A percentile compares a stretch with the other conserved stretches of the same genome.
Evolutionary conservation across 106 monocot genomes (phyloP).

Genomic region (Triglochin maritima): DNA sequence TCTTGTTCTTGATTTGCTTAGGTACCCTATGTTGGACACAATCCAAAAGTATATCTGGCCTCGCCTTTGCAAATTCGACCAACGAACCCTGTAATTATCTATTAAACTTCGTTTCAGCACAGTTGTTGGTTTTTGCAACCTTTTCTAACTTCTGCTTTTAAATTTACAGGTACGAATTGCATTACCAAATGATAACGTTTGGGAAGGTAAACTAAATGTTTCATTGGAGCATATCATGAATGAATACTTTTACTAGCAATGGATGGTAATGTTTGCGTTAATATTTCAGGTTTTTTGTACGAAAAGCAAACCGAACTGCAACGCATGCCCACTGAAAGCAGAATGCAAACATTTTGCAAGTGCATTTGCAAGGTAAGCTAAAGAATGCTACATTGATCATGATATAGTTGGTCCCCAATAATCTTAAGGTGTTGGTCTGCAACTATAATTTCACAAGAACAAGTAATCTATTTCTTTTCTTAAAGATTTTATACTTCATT

Average conservation of each 20-base stretch:
- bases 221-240: background rate
- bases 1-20: conserved; percentile 15
- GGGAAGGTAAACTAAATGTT: conserved; percentile 47
- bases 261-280: background rate
- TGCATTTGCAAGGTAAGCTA: conserved; percentile 65
- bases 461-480: too few species aligned
- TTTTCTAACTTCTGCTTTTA: background rate
- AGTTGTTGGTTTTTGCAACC: background rate
- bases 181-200: conserved; percentile 79
- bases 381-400: background rate
- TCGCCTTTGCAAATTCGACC: conserved; percentile 59
- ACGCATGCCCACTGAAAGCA: conserved; percentile 71
- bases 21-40: conserved; percentile 86
- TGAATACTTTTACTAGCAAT: background rate
- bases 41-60: conserved; percentile 94
- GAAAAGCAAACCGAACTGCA: conserved; percentile 85
- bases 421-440: too few species aligned
- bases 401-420: too few species aligned
- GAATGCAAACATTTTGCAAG: conserved; percentile 89
- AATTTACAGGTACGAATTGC: conserved; percentile 58
- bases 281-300: conserved; percentile 69
- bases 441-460: too few species aligned
- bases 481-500: too few species aligned
- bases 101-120: background rate
- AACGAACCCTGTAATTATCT: conserved; percentile 47